Conservation (phyloP, 179 eudicot genomes). For the Silene vulgaris region DNA sequence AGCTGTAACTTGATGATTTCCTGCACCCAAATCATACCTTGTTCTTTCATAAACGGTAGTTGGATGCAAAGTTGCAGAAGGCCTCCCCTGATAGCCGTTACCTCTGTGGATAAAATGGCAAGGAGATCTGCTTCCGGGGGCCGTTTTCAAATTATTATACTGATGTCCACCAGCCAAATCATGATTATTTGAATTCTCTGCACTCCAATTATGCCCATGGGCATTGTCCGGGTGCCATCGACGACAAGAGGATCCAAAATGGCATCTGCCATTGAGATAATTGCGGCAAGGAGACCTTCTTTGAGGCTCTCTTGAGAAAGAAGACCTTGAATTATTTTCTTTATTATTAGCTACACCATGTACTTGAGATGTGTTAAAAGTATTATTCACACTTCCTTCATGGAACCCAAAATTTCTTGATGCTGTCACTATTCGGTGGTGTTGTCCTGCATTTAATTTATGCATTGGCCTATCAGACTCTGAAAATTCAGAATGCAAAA, state of each 20-base stretch:
- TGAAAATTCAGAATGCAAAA: constrained; percentile 42
- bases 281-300: constrained; percentile 77
- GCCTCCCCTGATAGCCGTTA: constrained; percentile 58
- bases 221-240: constrained; percentile 45
- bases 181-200: constrained; percentile 31
- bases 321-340: constrained; percentile 5
- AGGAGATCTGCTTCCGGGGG: constrained; percentile 50
- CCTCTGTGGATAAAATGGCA: constrained; percentile 62
- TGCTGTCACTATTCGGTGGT: constrained; percentile 27
- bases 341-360: constrained; percentile 17
- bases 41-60: constrained; percentile 38
- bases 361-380: constrained; percentile 8
- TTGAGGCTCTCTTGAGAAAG: constrained; percentile 24
- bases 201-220: constrained; percentile 33
- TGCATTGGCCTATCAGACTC: constrained; percentile 37
- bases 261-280: constrained; percentile 61
- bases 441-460: constrained; percentile 15
- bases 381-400: constrained; percentile 13
- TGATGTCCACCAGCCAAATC: constrained; percentile 25
- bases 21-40: constrained; percentile 40
- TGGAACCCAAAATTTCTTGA: constrained; percentile 32
- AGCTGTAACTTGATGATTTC: constrained; percentile 32
- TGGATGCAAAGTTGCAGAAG: constrained; percentile 56
- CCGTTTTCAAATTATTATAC: constrained; percentile 12
- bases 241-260: constrained; percentile 65